A percentile compares a stretch with the other conserved stretches of the same genome.
phyloP scores from a whole-genome alignment of 257 asterid genomes.

The Solanum virginianum region DNA sequence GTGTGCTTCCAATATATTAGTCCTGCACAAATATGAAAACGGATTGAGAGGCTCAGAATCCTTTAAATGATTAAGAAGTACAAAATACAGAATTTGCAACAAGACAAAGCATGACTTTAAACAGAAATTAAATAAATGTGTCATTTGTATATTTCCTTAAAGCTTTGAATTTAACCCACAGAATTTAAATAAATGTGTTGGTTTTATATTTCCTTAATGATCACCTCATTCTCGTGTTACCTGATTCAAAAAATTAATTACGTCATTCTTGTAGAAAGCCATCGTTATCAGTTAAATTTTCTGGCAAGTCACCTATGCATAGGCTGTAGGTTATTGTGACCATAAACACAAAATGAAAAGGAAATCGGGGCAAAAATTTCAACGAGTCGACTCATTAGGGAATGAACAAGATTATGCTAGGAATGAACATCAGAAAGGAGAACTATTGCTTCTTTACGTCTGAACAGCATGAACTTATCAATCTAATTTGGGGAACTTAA shows the following conservation, averaged over 20 bases:
- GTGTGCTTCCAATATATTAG: conserved; percentile 87
- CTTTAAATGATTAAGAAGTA: neutral
- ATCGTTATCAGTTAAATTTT: neutral
- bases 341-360: neutral
- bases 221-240: neutral
- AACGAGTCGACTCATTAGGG: neutral
- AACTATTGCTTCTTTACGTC: neutral
- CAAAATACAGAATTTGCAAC: neutral
- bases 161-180: neutral
- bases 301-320: neutral
- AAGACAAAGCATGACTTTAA: neutral
- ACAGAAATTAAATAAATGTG: neutral
- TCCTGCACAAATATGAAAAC: conserved; percentile 36
- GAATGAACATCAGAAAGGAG: neutral
- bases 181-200: neutral
- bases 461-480: neutral
- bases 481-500: neutral
- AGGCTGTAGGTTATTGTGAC: neutral
- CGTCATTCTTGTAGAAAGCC: neutral
- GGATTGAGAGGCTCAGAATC: neutral
- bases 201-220: neutral
- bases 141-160: neutral
- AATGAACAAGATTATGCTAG: neutral
- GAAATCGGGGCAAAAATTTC: neutral
- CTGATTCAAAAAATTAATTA: neutral